Evolutionary conservation across 371 early-diverging fungal genomes (phyloP), one percentile per base, ranked within the genome.

Genomic region (Apophysomyces variabilis): DNA sequence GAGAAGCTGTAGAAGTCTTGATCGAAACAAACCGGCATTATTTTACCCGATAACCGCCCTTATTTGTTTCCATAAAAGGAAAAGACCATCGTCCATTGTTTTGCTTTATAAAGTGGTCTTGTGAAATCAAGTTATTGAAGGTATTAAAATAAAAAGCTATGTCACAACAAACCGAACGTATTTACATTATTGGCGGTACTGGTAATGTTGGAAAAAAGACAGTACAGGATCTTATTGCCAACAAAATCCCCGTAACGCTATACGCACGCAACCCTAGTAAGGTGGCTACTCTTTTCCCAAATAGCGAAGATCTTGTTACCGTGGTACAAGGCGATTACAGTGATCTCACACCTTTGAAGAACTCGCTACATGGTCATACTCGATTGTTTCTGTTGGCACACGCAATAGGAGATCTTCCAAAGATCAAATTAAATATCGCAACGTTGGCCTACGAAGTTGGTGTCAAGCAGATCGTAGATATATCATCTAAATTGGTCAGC

Each of bases 401-500:
- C 3, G 70, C 67, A 38, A 37, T 68, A 9, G 5, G 11, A 0
- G 16, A 44, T 4, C 68, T 70, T 66, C 35, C 54, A 1, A 21
- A 62, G 0, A n/a, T 54, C 9, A 75, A 75, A 50, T 14, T 32
- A 4, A 57, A 57, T 0, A 50, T 70, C 44, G 66, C 75, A 0
- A 58, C 38, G 3, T 44, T 57, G 5, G 76, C 72, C 11, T 75
- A 78, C 50, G 76, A 60, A 14, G 70, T 74, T 4, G 79, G 76
- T 37, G 66, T 78, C 1, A 54, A 74, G 32, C 79, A 78, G 60
- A 61, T 78, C 5, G 71, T 78, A 2, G 70, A 75, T 32, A 65
- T 78, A 8, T 78, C 74, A 0, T 72, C 70, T 7, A 41, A 35
- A 1, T 18, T 59, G 2, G 68, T 62, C 9, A 63, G 66, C n/a